phyloP scores from a whole-genome alignment of 2,329 filamentous ascomycete genomes.

The Talaromyces verruculosus region DNA sequence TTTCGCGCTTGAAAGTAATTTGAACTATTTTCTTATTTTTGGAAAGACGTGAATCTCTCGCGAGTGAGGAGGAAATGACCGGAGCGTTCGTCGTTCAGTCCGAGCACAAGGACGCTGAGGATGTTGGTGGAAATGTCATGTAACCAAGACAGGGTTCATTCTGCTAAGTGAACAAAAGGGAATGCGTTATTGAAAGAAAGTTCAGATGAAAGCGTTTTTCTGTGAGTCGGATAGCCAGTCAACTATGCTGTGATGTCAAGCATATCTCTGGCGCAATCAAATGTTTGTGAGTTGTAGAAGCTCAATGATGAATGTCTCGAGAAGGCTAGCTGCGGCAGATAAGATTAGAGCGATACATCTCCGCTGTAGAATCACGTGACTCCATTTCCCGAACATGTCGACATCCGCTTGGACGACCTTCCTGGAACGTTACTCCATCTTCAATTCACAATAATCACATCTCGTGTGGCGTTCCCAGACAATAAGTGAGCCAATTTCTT shows the following conservation, averaged over 20 bases:
- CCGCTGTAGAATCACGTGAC: constrained; percentile 1
- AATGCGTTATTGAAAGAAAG: not conserved
- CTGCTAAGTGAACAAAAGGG: not conserved
- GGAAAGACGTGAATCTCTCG: not conserved
- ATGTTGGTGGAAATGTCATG: constrained; percentile 2
- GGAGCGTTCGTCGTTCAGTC: not conserved
- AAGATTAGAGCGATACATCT: constrained; percentile 11
- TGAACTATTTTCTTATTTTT: too few species aligned
- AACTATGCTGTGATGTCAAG: not conserved
- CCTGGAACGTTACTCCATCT: not conserved
- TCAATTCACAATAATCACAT: constrained; percentile 6
- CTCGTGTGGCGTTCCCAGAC: constrained; percentile 3
- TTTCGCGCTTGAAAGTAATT: constrained; percentile 16
- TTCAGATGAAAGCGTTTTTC: not conserved
- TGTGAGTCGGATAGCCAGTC: not conserved
- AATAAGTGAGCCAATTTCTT: constrained; percentile 10
- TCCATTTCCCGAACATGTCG: not conserved
- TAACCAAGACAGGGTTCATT: constrained; percentile 6
- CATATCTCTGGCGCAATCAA: not conserved
- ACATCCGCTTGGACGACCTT: not conserved
- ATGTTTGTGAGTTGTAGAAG: not conserved
- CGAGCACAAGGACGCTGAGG: not conserved
- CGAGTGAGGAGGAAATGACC: not conserved
- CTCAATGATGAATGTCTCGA: not conserved
- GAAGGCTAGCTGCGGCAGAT: constrained; percentile 3